Percentiles rank a stretch among this genome's conserved stretches.
Conservation (phyloP, 306 rosid species). For the Rosa persica region DNA sequence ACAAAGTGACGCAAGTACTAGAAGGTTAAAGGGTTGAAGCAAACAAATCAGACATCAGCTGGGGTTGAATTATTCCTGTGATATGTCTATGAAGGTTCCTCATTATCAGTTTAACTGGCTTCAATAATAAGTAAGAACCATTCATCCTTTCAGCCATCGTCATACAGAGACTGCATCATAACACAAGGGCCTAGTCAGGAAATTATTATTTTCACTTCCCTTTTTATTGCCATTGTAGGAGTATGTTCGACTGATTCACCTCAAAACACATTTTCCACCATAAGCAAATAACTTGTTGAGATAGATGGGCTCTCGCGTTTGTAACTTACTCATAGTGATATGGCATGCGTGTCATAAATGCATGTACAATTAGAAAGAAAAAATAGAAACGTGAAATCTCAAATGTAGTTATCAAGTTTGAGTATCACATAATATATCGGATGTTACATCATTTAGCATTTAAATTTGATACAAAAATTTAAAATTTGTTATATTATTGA, state of each 20-base stretch:
- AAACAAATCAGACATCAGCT: slow-evolving; percentile 14
- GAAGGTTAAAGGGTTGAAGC: slow-evolving; percentile 17
- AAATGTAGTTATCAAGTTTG: no score
- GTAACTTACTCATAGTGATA: no score
- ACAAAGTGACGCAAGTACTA: slow-evolving; percentile 17
- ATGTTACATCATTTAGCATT: no score
- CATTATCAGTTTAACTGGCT: not conserved
- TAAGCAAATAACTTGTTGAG: no score
- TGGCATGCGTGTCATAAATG: no score
- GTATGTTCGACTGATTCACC: not conserved
- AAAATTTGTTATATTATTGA: no score
- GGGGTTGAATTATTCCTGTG: slow-evolving; percentile 15
- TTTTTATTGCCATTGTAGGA: not conserved
- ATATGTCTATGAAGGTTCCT: slow-evolving; percentile 15
- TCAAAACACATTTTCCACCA: not conserved
- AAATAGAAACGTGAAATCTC: no score
- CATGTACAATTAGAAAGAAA: no score
- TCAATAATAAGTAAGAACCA: not conserved
- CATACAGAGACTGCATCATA: not conserved
- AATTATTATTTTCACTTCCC: not conserved
- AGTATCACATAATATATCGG: no score
- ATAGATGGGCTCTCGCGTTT: no score
- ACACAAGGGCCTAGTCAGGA: slow-evolving; percentile 6
- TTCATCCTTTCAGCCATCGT: not conserved
- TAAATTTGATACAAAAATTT: no score